Evolutionary conservation across 257 asterid species (phyloP).

Genomic region (Solanum clarkiae): DNA sequence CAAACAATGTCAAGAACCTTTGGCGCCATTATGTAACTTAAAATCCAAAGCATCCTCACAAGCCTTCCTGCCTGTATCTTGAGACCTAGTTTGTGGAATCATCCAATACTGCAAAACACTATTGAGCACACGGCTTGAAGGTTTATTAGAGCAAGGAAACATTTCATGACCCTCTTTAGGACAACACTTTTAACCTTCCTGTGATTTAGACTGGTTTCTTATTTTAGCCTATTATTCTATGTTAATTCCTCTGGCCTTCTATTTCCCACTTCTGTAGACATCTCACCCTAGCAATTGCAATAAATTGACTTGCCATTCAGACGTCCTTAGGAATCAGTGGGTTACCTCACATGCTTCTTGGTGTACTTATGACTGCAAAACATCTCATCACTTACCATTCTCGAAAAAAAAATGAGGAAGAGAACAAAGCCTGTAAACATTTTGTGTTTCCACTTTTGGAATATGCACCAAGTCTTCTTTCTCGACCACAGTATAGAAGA

Average conservation of each 20-base stretch:
- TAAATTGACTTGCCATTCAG: not conserved
- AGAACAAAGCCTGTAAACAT: not conserved
- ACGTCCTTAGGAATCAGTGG: not conserved
- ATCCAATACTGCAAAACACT: not conserved
- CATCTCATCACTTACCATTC: not conserved
- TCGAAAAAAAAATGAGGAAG: not conserved
- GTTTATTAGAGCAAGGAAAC: not conserved
- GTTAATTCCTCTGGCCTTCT: not conserved
- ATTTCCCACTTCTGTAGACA: not conserved
- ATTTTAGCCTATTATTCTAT: not conserved
- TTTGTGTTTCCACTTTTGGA: not conserved
- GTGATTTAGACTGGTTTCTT: not conserved
- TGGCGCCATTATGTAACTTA: not conserved
- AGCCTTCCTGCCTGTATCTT: not conserved
- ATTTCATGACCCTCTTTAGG: not conserved
- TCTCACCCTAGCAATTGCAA: not conserved
- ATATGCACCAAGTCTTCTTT: not conserved
- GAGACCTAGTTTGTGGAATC: not conserved
- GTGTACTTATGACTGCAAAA: not conserved
- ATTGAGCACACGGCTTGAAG: not conserved
- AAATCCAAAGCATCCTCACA: not conserved
- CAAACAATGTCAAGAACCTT: not conserved
- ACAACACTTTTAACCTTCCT: not conserved
- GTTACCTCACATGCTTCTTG: not conserved
- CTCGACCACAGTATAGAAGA: not conserved